phyloP scores from a whole-genome alignment of 129 eudicot species.

The Deinandra increscens region DNA sequence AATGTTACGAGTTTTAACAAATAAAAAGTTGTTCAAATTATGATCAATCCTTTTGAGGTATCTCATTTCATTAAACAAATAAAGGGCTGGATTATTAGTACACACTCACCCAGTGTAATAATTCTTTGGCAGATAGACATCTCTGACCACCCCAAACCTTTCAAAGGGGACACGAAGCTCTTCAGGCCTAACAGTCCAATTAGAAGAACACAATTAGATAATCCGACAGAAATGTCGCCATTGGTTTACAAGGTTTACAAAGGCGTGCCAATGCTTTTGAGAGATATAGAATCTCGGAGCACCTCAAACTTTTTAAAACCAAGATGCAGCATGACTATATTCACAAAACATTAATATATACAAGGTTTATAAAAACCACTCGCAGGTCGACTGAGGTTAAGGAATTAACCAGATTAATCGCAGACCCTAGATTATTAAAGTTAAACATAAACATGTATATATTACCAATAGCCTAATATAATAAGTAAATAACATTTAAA shows the following conservation, averaged over 20 bases:
- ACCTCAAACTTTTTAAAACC: no score
- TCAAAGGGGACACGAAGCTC: slow-evolving; percentile 82
- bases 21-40: neutral
- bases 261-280: no score
- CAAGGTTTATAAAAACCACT: no score
- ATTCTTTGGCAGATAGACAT: slow-evolving; percentile 69
- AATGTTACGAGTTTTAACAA: neutral
- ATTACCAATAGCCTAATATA: no score
- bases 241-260: no score
- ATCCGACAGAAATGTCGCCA: neutral
- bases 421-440: no score
- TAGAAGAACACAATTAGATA: neutral
- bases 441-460: no score
- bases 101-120: slow-evolving; percentile 66
- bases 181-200: slow-evolving; percentile 47
- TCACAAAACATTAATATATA: neutral
- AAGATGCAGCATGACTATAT: neutral
- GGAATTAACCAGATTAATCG: no score
- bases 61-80: neutral
- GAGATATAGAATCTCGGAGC: no score
- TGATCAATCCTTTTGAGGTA: neutral
- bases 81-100: neutral
- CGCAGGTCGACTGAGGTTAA: no score
- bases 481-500: no score
- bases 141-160: slow-evolving; percentile 67